Evolutionary conservation across 2,329 filamentous ascomycete species (phyloP), one percentile per base, ranked within the genome.

Genomic region (Trichoderma oligosporum): DNA sequence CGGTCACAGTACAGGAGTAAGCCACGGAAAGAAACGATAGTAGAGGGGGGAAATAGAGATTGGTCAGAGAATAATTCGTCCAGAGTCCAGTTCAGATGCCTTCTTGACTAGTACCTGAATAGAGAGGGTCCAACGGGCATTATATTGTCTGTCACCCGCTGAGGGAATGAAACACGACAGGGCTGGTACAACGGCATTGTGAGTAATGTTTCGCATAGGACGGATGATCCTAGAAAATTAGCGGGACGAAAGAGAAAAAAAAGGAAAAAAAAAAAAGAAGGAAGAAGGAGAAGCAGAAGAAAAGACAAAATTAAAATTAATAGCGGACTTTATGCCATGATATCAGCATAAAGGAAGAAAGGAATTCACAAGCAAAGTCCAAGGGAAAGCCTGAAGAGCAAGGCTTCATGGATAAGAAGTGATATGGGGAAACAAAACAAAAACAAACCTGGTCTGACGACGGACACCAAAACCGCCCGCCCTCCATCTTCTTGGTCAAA

Each of bases 401-500:
- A n/a, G n/a, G n/a, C n/a, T n/a, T n/a, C n/a, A n/a, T n/a, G n/a
- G n/a, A n/a, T n/a, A n/a, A n/a, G n/a, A n/a, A n/a, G n/a, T n/a
- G n/a, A n/a, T n/a, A n/a, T n/a, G n/a, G n/a, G n/a, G n/a, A n/a
- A n/a, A n/a, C n/a, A 45, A 29, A 25, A 51, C 16, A 45, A 31
- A 24, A 31, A 52, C 41, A 52, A 42, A 2, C 41, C n/a, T n/a
- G n/a, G n/a, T 55, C 51, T 41, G 51, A 24, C 33, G 31, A 29
- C 33, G n/a, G n/a, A n/a, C n/a, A n/a, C n/a, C n/a, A n/a, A 55
- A 24, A 55, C 41, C 41, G 25, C 6, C n/a, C 8, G 18, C 42
- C 48, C 42, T 47, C 56, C 41, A 53, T 46, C 31, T 22, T 31
- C 51, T 38, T 55, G 38, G 41, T 22, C 18, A 29, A 11, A 11